Base-by-base conservation (phyloP, 23 red algal genomes). In the Gracilaria domingensis region DNA sequence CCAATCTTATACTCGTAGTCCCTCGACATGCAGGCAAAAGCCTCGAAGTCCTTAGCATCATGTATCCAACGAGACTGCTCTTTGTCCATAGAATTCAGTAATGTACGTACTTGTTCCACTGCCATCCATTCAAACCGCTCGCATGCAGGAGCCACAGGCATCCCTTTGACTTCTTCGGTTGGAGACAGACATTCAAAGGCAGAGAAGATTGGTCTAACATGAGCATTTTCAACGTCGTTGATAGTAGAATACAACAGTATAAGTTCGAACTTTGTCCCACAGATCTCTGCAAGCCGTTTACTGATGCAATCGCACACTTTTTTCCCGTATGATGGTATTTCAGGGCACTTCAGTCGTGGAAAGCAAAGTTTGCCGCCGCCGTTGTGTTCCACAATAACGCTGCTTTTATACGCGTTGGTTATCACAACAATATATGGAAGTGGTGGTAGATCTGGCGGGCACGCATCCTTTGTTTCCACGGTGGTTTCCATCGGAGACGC, bases 351-450 rank as follows among this genome's bases (percentile, higher is more conserved):
- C 6, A 67, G 14, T 30, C 62, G 62, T 30, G 62, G 62, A 30
- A 67, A 67, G 33, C 62, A 67, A 67, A 67, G n/a, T 12, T 36
- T 21, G 42, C 42, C 42, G 62, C 33, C 62, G 7, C 20, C 14
- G 12, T 67, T 67, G 16, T 67, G 62, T 17, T 67, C 7, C 62
- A 67, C 62, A 67, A 67, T 67, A 25, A 67, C 62, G 12, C 5
- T 4, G 33, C n/a, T 30, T 28, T 17, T 67, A 21, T 67, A 11
- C 20, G 16, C 20, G 62, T 67, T 67, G 62, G 24, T 25, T 1
- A 67, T 30, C 20, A 67, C n/a, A 67, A 30, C 62, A 32, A 67
- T 30, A 32, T 67, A 67, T 13, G 62, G 62, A 33, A 33, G 62
- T 2, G 62, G 62, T 28, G 17, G 8, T 67, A 11, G 62, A 67